phyloP scores from a whole-genome alignment of 345 rosid genomes.

The Hevea brasiliensis region DNA sequence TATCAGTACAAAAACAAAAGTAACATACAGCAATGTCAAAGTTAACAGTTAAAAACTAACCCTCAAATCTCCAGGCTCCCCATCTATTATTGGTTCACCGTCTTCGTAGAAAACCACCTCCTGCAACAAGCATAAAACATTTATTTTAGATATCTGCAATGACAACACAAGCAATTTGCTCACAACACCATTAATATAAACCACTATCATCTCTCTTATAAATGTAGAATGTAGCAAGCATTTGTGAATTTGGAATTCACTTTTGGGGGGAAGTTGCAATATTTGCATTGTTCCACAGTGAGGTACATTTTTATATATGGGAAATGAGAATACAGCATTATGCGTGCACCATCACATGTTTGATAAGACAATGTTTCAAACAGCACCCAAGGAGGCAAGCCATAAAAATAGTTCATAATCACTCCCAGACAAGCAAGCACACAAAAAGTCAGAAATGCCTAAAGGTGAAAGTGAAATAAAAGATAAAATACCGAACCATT shows the following conservation, averaged over 20 bases:
- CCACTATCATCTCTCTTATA: too few relatives aligned
- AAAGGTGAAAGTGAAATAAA: not conserved
- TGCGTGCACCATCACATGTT: not conserved
- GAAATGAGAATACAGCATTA: not conserved
- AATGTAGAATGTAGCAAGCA: too few relatives aligned
- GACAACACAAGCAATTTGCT: not conserved
- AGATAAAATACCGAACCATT: not conserved
- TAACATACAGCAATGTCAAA: not conserved
- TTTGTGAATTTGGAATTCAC: not conserved
- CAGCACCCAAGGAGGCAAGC: not conserved
- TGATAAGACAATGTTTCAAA: not conserved
- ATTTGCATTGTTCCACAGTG: not conserved
- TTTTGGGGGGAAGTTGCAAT: not conserved
- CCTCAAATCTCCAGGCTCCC: conserved; percentile 98
- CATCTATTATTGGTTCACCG: conserved; percentile 91
- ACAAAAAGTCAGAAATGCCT: not conserved
- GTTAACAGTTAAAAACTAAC: conserved; percentile 27
- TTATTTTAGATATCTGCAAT: not conserved
- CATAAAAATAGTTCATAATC: not conserved
- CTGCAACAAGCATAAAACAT: conserved; percentile 40
- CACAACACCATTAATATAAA: not conserved
- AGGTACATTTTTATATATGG: not conserved
- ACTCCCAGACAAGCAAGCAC: not conserved
- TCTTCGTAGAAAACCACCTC: conserved; percentile 96
- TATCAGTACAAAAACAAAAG: not conserved